phyloP scores from a whole-genome alignment of 441 rosid species.

The Croton laevigatus region DNA sequence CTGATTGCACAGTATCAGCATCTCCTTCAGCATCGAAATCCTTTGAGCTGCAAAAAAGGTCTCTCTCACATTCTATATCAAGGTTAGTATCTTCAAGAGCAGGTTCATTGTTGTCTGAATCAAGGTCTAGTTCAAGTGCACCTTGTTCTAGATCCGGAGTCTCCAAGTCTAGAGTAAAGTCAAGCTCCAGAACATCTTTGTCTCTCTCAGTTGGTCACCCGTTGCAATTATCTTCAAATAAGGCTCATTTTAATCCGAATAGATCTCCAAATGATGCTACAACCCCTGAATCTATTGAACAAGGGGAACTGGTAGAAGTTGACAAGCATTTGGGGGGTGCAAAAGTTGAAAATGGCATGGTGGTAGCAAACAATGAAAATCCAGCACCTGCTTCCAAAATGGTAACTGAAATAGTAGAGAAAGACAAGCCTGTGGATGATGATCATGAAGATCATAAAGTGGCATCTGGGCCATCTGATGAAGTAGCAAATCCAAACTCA shows the following conservation, averaged over 20 bases:
- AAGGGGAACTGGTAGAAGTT: conserved; percentile 14
- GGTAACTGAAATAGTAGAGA: conserved; percentile 26
- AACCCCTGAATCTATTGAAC: conserved; percentile 25
- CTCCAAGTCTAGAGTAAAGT: conserved; percentile 29
- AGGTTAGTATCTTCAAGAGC: conserved; percentile 30
- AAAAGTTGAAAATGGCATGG: conserved; percentile 19
- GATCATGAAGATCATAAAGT: conserved; percentile 14
- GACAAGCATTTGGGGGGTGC: conserved; percentile 18
- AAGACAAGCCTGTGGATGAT: conserved; percentile 21
- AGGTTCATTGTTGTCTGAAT: conserved; percentile 25
- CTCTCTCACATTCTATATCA: conserved; percentile 26
- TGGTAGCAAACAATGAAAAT: conserved; percentile 12
- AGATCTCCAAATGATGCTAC: conserved; percentile 27
- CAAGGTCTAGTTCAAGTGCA: conserved; percentile 29
- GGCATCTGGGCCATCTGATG: conserved; percentile 19
- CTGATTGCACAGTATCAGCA: conserved; percentile 24
- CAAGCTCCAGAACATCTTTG: conserved; percentile 31
- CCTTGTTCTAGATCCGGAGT: conserved; percentile 24
- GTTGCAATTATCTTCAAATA: conserved; percentile 32
- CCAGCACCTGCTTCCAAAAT: conserved; percentile 17
- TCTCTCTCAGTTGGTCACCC: conserved; percentile 27
- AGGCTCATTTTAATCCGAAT: conserved; percentile 27
- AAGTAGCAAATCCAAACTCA: conserved; percentile 21
- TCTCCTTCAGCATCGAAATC: conserved; percentile 30
- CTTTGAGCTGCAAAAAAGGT: conserved; percentile 20